phyloP scores from a whole-genome alignment of 129 eudicot species.

The Glebionis coronaria region DNA sequence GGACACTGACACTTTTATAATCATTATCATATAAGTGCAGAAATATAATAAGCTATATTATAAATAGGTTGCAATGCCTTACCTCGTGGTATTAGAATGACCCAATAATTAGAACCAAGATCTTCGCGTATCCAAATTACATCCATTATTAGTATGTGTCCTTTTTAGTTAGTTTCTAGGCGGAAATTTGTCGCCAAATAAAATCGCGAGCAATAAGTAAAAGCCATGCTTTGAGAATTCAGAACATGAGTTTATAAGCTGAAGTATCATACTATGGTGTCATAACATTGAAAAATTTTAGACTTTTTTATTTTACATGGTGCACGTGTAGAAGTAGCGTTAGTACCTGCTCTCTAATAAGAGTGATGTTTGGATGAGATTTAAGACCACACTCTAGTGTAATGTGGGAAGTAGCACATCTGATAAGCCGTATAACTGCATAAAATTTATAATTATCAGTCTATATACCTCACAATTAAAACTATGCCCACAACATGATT shows the following conservation, averaged over 20 bases:
- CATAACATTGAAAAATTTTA: too few relatives aligned
- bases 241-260: not conserved
- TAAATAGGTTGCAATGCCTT: constrained; percentile 4
- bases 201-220: not conserved
- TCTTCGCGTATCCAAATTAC: constrained; percentile 84
- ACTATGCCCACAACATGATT: not conserved
- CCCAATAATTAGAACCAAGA: constrained; percentile 88
- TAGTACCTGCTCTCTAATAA: constrained; percentile 93
- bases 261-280: too few relatives aligned
- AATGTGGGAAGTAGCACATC: constrained; percentile 98
- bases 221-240: not conserved
- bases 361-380: constrained; percentile 95
- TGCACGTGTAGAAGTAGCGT: not conserved
- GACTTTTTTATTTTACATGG: not conserved
- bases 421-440: constrained; percentile 97
- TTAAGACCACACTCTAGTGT: constrained; percentile 98
- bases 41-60: not conserved
- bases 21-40: not conserved
- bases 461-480: constrained; percentile 11
- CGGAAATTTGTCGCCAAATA: constrained; percentile 57
- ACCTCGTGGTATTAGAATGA: constrained; percentile 95
- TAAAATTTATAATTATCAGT: constrained; percentile 18
- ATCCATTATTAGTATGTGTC: constrained; percentile 88
- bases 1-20: too few relatives aligned
- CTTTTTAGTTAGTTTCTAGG: constrained; percentile 71